Conservation (phyloP, 768 basidiomycete genomes). For the Gloeophyllum trabeum region DNA sequence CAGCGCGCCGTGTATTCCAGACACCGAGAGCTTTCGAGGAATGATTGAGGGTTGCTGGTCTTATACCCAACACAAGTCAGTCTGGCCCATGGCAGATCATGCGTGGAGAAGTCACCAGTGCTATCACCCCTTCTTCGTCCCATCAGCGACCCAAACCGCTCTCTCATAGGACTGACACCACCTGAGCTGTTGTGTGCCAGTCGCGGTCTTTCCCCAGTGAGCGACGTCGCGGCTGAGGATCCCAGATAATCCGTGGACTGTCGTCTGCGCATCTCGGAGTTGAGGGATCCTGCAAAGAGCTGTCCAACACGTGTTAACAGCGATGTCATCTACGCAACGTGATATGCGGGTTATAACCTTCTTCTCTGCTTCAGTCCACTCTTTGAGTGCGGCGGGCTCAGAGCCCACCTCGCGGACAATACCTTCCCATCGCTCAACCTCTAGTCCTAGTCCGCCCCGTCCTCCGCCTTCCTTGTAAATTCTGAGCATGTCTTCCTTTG, state of each 20-base stretch:
- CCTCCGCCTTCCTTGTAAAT: slow-evolving; percentile 76
- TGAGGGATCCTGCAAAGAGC: slow-evolving; percentile 75
- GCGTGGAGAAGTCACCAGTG: slow-evolving; percentile 34
- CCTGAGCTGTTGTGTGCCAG: slow-evolving; percentile 36
- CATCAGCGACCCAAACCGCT: slow-evolving; percentile 50
- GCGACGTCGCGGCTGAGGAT: slow-evolving; percentile 38
- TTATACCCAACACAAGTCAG: too few relatives aligned
- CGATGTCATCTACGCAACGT: slow-evolving; percentile 9
- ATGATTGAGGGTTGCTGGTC: slow-evolving; percentile 46
- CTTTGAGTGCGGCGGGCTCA: slow-evolving; percentile 68
- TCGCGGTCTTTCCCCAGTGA: slow-evolving; percentile 45
- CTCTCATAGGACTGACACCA: slow-evolving; percentile 45
- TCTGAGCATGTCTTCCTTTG: slow-evolving; percentile 74
- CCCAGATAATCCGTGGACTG: slow-evolving; percentile 68
- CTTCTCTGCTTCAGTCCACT: slow-evolving; percentile 76
- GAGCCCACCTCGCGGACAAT: slow-evolving; percentile 67
- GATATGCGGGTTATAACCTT: slow-evolving; percentile 42
- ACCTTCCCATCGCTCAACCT: slow-evolving; percentile 86
- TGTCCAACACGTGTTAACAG: slow-evolving; percentile 19
- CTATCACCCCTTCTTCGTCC: slow-evolving; percentile 60
- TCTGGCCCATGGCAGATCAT: too few relatives aligned
- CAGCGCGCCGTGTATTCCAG: slow-evolving; percentile 42
- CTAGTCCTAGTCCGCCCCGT: slow-evolving; percentile 63
- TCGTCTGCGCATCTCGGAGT: slow-evolving; percentile 81
- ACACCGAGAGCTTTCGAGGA: slow-evolving; percentile 62